Base-by-base conservation (phyloP, 352 stramenopile species). In the Discostella stelligera region DNA sequence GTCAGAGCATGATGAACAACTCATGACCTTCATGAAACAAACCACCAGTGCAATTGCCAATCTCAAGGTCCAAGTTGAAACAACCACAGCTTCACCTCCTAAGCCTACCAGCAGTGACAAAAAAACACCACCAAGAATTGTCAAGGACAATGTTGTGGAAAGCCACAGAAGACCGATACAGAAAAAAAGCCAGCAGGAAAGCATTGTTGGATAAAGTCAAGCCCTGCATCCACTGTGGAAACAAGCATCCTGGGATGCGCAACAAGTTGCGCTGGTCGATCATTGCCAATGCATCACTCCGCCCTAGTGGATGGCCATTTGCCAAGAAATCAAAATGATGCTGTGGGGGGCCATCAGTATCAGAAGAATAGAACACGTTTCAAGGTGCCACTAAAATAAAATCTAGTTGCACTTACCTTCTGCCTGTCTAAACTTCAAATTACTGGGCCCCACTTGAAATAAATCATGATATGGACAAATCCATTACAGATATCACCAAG, bases 341-440 rank as follows among this genome's bases (percentile, higher is more conserved):
- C 27, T 71, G 63, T 23, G 63, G 11, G 46, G 46, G 46, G 46
- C 21, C 46, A 23, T 11, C 30, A 55, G 46, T 53, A 53, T 14
- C n/a, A 53, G 10, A 14, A 53, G 46, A 53, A 18, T 5, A 5
- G 46, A 18, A 14, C n/a, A 11, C 46, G 14, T 23, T 3, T 14
- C 3, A 25, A 55, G 49, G 9, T 53, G 46, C 50, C 30, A 55
- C 14, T 71, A 71, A 71, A 71, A 4, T 71, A 71, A 71, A 3
- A 1, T 53, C 55, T n/a, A 30, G 30, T 62, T 60, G 53, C 27
- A 25, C 63, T 62, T 72, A 72, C 64, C 64, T n/a, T n/a, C n/a
- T n/a, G n/a, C n/a, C n/a, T n/a, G n/a, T 64, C 9, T 25, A 55
- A 20, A 21, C 50, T 32, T 21, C 50, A 30, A 41, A 41, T 49